These are phyloP conservation scores for Aurantiochytrium sp. DNA, from an alignment of 108 stramenopile genomes.

Conservation along the genomic window DNA sequence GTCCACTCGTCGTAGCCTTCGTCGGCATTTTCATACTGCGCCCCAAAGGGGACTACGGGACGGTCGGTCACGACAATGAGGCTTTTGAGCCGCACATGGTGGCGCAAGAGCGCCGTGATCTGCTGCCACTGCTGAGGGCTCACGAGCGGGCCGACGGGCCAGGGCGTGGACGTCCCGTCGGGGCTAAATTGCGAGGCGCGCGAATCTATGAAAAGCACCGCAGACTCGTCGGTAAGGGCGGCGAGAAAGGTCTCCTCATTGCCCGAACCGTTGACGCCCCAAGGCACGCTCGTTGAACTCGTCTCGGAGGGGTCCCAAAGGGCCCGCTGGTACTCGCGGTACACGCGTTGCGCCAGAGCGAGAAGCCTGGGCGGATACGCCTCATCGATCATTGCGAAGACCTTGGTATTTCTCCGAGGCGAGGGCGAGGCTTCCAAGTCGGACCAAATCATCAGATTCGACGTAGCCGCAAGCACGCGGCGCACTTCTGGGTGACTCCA, in stretches of 20 bases:
- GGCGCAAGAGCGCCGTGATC: not conserved
- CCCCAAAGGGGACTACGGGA: not conserved
- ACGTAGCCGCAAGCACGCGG: not conserved
- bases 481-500: not conserved
- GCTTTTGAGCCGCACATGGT: not conserved
- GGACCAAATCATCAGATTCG: not conserved
- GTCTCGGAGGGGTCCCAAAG: not conserved
- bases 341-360: not conserved
- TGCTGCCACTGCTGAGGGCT: not conserved
- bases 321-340: not conserved
- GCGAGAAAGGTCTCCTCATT: not conserved
- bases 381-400: not conserved
- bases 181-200: not conserved
- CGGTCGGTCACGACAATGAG: not conserved
- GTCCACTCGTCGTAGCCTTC: not conserved
- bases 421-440: not conserved
- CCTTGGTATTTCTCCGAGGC: not conserved
- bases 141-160: not conserved
- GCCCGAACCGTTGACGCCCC: not conserved
- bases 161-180: not conserved
- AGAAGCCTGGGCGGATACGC: not conserved
- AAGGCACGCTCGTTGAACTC: not conserved
- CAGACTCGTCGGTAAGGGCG: not conserved
- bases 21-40: not conserved
- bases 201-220: not conserved